These are phyloP conservation scores for Macrophomina phaseolina DNA, from an alignment of 2,329 filamentous ascomycete genomes.

Conservation along the genomic window DNA sequence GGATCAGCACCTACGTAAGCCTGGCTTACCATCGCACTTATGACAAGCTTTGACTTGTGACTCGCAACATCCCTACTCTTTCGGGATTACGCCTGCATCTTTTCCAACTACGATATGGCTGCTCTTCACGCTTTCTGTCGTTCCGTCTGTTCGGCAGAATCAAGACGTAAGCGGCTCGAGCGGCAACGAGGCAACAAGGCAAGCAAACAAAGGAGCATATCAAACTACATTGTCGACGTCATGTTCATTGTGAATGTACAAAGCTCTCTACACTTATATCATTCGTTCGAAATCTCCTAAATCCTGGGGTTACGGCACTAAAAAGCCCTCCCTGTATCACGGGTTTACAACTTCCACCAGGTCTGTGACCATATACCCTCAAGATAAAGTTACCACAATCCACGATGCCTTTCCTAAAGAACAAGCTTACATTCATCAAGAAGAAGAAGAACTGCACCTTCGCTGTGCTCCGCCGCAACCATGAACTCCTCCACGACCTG, in stretches of 20 bases:
- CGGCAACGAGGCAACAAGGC: not conserved
- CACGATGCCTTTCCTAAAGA: not conserved
- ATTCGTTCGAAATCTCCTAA: not conserved
- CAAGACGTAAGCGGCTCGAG: not conserved
- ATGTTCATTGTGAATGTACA: not conserved
- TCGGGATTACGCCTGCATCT: too few relatives aligned
- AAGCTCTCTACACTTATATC: not conserved
- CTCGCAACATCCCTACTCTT: too few relatives aligned
- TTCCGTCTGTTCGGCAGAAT: too few relatives aligned
- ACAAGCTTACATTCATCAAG: not conserved
- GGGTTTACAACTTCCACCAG: too few relatives aligned
- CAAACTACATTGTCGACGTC: not conserved
- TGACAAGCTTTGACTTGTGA: too few relatives aligned
- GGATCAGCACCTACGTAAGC: too few relatives aligned
- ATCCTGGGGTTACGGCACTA: not conserved
- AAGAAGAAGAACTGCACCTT: not conserved
- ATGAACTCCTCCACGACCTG: not conserved
- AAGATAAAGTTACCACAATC: not conserved
- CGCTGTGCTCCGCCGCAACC: not conserved
- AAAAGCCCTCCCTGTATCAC: too few relatives aligned
- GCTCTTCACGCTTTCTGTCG: too few relatives aligned
- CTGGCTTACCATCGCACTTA: too few relatives aligned
- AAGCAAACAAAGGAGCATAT: not conserved
- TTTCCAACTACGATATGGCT: too few relatives aligned
- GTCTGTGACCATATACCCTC: too few relatives aligned